Conservation (phyloP, 345 rosid species). For the Ceriops tagal region DNA sequence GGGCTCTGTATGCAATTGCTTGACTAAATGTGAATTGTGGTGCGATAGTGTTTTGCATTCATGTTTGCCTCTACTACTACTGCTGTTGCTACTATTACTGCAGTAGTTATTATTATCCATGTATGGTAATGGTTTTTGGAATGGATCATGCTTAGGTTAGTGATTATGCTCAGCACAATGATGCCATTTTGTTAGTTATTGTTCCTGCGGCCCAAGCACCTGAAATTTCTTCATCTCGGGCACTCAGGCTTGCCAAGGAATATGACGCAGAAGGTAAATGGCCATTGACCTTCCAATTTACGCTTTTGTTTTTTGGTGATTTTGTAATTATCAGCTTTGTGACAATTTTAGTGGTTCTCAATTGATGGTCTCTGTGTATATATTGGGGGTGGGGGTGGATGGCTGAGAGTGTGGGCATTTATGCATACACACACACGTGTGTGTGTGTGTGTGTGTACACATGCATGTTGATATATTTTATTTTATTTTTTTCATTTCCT, state of each 20-base stretch:
- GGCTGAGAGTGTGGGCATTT: no score
- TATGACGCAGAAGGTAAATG: conserved; percentile 78
- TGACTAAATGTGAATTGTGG: not conserved
- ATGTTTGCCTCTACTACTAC: not conserved
- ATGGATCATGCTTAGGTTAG: conserved; percentile 46
- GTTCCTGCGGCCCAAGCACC: conserved; percentile 87
- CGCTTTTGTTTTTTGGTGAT: not conserved
- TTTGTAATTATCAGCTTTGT: not conserved
- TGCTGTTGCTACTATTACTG: not conserved
- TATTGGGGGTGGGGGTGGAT: no score
- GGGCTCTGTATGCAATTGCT: not conserved
- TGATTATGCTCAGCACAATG: conserved; percentile 75
- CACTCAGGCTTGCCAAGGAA: conserved; percentile 89
- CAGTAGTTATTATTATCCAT: not conserved
- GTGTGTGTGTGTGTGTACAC: no score
- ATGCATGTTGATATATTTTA: no score
- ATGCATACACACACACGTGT: no score
- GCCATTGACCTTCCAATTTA: not conserved
- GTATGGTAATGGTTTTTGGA: not conserved
- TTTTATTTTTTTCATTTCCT: not conserved
- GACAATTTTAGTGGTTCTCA: not conserved
- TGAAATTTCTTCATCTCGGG: conserved; percentile 82
- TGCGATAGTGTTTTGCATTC: not conserved
- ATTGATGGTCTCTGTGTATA: no score
- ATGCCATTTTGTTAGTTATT: conserved; percentile 84